Percentiles rank a stretch among this genome's conserved stretches.
Conservation (phyloP, 2,329 filamentous ascomycete species). For the Blastomyces emzantsi region DNA sequence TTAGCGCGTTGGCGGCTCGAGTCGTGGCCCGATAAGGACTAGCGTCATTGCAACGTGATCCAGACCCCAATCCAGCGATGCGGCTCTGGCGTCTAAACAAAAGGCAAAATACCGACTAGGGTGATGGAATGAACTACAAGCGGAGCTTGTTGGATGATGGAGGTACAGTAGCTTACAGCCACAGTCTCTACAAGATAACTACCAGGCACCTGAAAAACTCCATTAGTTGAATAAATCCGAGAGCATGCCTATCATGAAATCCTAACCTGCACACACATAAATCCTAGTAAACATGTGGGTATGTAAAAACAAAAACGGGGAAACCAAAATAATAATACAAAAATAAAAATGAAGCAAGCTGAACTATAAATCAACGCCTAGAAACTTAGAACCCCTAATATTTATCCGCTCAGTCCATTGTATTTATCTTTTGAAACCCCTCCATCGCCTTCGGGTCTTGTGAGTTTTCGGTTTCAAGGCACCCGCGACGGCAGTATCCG, state of each 20-base stretch:
- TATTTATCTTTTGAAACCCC: conserved; percentile 21
- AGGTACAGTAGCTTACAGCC: too few species aligned
- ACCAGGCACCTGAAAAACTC: not conserved
- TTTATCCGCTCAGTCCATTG: conserved; percentile 5
- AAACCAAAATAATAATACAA: conserved; percentile 1
- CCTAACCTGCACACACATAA: not conserved
- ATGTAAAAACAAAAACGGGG: not conserved
- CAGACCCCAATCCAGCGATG: not conserved
- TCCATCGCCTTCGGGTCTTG: conserved; percentile 26
- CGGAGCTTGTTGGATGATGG: not conserved
- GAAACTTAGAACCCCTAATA: not conserved
- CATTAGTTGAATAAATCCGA: not conserved
- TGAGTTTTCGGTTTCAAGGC: conserved; percentile 20
- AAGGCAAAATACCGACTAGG: not conserved
- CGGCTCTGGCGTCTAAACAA: not conserved
- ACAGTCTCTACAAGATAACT: too few species aligned
- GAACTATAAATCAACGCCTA: not conserved
- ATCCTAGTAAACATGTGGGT: conserved; percentile 1
- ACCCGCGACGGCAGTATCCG: not conserved
- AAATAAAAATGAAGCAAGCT: not conserved
- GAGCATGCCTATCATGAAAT: not conserved
- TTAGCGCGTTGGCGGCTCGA: not conserved
- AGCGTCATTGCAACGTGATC: not conserved
- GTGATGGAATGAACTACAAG: not conserved
- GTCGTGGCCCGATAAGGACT: not conserved